These are phyloP conservation scores for Aureobasidium sp. DNA, from an alignment of 2,329 filamentous ascomycete genomes.

Conservation along the genomic window DNA sequence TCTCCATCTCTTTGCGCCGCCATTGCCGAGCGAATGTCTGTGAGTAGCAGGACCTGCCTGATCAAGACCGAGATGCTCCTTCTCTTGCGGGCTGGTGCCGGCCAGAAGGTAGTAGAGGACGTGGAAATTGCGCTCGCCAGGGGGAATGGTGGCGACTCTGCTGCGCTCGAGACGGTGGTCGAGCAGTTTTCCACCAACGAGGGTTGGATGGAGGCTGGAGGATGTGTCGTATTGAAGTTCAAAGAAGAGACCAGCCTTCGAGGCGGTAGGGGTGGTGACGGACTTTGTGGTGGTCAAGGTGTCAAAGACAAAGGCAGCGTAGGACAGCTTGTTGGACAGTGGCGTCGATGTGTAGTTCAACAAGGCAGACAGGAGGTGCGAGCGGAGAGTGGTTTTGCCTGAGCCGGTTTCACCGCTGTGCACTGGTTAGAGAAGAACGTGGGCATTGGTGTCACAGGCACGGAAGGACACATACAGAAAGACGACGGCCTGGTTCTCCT, in stretches of 20 bases:
- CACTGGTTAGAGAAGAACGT: slow-evolving; percentile 18
- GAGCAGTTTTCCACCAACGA: slow-evolving; percentile 90
- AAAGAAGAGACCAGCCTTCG: slow-evolving; percentile 90
- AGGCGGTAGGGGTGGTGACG: slow-evolving; percentile 87
- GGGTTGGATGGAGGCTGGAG: slow-evolving; percentile 71
- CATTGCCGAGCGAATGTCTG: slow-evolving; percentile 43
- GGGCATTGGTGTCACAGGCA: slow-evolving; percentile 8
- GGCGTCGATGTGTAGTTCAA: slow-evolving; percentile 88
- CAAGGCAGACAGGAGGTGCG: slow-evolving; percentile 78
- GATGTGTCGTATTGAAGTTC: slow-evolving; percentile 95
- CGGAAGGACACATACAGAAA: slow-evolving; percentile 64
- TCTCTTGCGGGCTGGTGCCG: slow-evolving; percentile 85
- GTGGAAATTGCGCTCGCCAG: slow-evolving; percentile 94
- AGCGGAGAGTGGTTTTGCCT: slow-evolving; percentile 90
- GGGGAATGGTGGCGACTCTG: slow-evolving; percentile 83
- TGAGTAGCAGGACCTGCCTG: slow-evolving; percentile 48
- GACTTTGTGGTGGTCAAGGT: slow-evolving; percentile 96
- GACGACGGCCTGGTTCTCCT: slow-evolving; percentile 86
- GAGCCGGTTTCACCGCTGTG: slow-evolving; percentile 86
- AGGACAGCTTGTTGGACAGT: slow-evolving; percentile 84
- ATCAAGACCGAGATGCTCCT: slow-evolving; percentile 69
- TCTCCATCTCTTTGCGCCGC: slow-evolving; percentile 76
- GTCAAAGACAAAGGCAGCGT: slow-evolving; percentile 93
- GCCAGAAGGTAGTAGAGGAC: slow-evolving; percentile 91
- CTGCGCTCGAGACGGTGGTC: slow-evolving; percentile 91